Conservation (phyloP, 2,329 filamentous ascomycete genomes). For the Malbranchea cinnamomea region DNA sequence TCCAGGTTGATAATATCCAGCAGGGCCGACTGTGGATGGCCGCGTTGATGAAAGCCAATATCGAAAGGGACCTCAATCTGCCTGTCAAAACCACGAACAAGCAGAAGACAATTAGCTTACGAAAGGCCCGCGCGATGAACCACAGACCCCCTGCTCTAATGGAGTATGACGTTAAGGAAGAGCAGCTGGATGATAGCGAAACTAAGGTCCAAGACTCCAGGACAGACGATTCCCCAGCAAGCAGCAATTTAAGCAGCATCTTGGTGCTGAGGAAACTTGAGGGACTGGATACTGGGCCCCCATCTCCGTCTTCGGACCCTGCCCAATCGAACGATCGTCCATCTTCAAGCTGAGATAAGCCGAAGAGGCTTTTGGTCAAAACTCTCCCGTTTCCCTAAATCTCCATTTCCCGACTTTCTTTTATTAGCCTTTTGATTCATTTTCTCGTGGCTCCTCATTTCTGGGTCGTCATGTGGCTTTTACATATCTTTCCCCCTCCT, state of each 20-base stretch:
- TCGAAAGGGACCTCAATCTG: constrained; percentile 69
- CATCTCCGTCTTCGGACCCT: constrained; percentile 17
- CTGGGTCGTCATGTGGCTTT: too few species aligned
- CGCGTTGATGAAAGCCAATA: constrained; percentile 95
- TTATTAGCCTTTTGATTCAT: constrained; percentile 10
- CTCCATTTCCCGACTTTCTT: constrained; percentile 5
- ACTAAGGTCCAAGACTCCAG: neutral
- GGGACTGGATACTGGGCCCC: constrained; percentile 15
- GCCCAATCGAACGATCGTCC: neutral
- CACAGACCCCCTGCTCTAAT: constrained; percentile 82
- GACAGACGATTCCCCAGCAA: constrained; percentile 18
- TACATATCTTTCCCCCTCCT: neutral
- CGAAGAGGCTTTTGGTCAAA: neutral
- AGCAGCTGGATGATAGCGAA: constrained; percentile 5
- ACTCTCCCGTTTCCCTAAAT: constrained; percentile 3
- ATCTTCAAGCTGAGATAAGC: neutral
- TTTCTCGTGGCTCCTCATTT: too few species aligned
- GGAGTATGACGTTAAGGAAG: constrained; percentile 33
- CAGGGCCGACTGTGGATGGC: constrained; percentile 95
- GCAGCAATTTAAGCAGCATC: constrained; percentile 16
- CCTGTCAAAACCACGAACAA: constrained; percentile 80
- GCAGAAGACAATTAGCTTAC: constrained; percentile 86
- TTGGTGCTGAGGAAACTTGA: constrained; percentile 9
- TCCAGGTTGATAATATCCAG: constrained; percentile 80
- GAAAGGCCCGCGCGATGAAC: constrained; percentile 74